Evolutionary conservation across 495 filamentous ascomycete species (phyloP), one percentile per base, ranked within the genome.

Genomic region (Paragyromitra xinjiangensis): DNA sequence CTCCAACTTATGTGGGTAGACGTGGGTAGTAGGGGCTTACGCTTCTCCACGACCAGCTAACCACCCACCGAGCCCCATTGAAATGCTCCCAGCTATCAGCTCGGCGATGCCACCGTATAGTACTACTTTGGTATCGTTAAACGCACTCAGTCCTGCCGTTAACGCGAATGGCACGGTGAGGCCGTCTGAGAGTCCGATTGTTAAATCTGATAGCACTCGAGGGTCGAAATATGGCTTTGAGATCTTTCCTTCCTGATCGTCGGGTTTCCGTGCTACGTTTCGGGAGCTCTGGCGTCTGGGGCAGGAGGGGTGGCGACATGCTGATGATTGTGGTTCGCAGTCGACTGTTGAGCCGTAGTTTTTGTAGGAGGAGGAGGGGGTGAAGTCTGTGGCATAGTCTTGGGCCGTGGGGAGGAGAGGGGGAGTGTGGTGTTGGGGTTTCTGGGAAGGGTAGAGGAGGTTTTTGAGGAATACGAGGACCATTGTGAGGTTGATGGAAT

Each of bases 11-110:
- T 22, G 19, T 22, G 19, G 19, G 19, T 22, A 22, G 19, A 22
- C 19, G 19, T 22, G 19, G 19, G 19, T 22, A 14, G 50, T 22
- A 19, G 9, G 37, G 12, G 6, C 85, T 82, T 80, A 91, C 86
- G 85, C 86, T 85, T 94, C 92, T 51, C 90, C 90, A 77, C 90
- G 90, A 0, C 92, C 91, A 12, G 91, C 91, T 2, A 95, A 85
- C 77, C 89, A 92, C 34, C 89, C 91, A 29, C 91, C 88, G 5
- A 92, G 85, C 4, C 91, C 91, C 91, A 92, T 92, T 19, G 88
- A 90, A 72, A 92, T 91, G 34, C 88, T 87, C 42, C 91, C 90
- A 12, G 88, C 88, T 75, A 90, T 88, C 26, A 92, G 86, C 83
- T 92, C 91, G 1, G 91, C 91, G 45, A 91, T 85, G 3, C 91